These are phyloP conservation scores for Metrosideros polymorpha DNA, from an alignment of 441 rosid genomes.

Conservation along the genomic window DNA sequence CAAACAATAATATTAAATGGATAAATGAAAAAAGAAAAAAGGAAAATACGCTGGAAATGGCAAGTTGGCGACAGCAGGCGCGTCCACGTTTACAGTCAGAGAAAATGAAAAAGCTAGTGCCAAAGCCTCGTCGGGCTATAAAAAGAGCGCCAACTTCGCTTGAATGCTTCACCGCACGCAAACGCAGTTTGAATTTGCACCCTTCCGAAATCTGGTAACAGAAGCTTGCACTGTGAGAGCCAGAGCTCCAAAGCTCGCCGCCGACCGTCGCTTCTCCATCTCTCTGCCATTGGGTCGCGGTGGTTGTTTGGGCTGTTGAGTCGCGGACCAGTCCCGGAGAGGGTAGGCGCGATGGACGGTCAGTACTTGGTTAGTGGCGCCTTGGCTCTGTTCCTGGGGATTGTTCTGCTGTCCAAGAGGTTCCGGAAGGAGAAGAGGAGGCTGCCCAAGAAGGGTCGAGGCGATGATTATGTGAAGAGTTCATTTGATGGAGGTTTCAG, in stretches of 20 bases:
- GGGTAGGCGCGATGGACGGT: neutral
- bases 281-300: neutral
- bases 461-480: neutral
- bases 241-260: neutral
- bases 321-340: neutral
- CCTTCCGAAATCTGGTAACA: neutral
- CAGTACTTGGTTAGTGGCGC: neutral
- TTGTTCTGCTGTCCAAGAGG: neutral
- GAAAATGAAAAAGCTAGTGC: no score
- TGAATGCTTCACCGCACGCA: neutral
- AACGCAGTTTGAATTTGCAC: neutral
- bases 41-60: neutral
- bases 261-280: neutral
- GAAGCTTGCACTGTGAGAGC: neutral
- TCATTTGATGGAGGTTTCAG: neutral
- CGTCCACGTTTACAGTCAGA: neutral
- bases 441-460: neutral
- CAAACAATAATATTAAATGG: no score
- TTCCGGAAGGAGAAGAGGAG: neutral
- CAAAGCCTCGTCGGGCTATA: neutral
- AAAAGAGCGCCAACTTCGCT: neutral
- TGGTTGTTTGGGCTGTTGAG: neutral
- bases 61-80: neutral
- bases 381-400: neutral
- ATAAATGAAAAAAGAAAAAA: neutral